A percentile compares a stretch with the other conserved stretches of the same genome.
These are phyloP conservation scores for Laguncularia racemosa DNA, from an alignment of 345 rosid genomes.

Conservation along the genomic window DNA sequence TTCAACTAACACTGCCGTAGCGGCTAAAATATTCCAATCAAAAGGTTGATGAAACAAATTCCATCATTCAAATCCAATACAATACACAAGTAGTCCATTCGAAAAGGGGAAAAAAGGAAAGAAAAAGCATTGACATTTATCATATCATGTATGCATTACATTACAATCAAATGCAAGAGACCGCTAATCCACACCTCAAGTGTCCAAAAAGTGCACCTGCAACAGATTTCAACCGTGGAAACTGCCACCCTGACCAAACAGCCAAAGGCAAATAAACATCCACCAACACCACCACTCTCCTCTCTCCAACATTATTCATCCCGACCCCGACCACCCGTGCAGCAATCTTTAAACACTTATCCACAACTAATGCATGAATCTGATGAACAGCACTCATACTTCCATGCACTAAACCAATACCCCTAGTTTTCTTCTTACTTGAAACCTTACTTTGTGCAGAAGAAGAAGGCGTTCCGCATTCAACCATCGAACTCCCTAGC, in stretches of 20 bases:
- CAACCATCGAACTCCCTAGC: no score
- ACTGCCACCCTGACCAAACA: conserved; percentile 82
- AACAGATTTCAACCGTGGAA: conserved; percentile 45
- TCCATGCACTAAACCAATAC: conserved; percentile 70
- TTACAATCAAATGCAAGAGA: no score
- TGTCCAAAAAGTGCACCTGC: conserved; percentile 71
- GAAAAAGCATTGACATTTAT: no score
- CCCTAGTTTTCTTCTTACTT: conserved; percentile 28
- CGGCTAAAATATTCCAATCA: no score
- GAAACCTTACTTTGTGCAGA: conserved; percentile 5
- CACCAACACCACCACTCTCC: conserved; percentile 56
- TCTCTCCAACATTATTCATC: conserved; percentile 26
- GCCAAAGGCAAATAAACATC: conserved; percentile 65
- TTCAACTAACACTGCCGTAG: no score
- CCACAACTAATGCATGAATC: conserved; percentile 46
- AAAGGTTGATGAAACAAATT: no score
- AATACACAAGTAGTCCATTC: no score
- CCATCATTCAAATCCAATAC: no score
- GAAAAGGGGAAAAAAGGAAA: no score
- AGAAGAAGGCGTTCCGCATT: no score
- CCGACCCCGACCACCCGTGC: conserved; percentile 38
- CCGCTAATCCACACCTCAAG: conserved; percentile 39
- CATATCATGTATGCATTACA: no score
- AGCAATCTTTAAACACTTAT: conserved; percentile 44
- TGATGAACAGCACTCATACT: conserved; percentile 70